phyloP scores from a whole-genome alignment of 2,329 filamentous ascomycete genomes.

The Dothideomycetes sp. region DNA sequence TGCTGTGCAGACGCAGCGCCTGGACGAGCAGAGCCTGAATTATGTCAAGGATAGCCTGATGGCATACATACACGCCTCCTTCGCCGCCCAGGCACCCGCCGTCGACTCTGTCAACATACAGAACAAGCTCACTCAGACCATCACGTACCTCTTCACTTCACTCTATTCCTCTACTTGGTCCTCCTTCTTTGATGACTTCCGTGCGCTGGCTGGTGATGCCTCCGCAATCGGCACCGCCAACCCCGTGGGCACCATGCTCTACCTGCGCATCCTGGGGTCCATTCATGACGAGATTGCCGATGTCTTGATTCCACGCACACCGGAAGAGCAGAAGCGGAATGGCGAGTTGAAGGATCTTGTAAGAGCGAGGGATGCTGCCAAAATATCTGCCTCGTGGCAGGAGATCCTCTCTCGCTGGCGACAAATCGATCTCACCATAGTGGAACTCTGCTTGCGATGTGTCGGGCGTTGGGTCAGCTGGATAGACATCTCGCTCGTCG shows the following conservation, averaged over 20 bases:
- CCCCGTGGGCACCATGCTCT: constrained; percentile 65
- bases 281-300: constrained; percentile 98
- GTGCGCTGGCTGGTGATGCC: constrained; percentile 60
- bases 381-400: constrained; percentile 83
- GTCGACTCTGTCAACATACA: constrained; percentile 70
- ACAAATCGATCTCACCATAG: constrained; percentile 54
- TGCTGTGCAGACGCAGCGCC: constrained; percentile 67
- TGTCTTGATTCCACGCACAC: constrained; percentile 68
- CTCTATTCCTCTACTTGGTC: constrained; percentile 82
- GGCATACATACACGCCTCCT: constrained; percentile 67
- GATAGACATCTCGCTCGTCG: constrained; percentile 91
- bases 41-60: constrained; percentile 74
- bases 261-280: constrained; percentile 76
- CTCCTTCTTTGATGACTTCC: constrained; percentile 81
- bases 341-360: constrained; percentile 86
- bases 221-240: constrained; percentile 50
- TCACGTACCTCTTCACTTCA: constrained; percentile 85
- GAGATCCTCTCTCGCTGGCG: constrained; percentile 74
- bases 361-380: constrained; percentile 74
- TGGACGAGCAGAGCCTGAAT: constrained; percentile 60
- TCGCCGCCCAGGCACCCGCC: constrained; percentile 44
- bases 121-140: constrained; percentile 92
- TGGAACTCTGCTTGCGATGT: constrained; percentile 83
- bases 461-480: constrained; percentile 97
- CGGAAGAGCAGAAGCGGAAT: constrained; percentile 71